phyloP scores from a whole-genome alignment of 805 yeast species.

The Blastobotrys peoriensis region DNA sequence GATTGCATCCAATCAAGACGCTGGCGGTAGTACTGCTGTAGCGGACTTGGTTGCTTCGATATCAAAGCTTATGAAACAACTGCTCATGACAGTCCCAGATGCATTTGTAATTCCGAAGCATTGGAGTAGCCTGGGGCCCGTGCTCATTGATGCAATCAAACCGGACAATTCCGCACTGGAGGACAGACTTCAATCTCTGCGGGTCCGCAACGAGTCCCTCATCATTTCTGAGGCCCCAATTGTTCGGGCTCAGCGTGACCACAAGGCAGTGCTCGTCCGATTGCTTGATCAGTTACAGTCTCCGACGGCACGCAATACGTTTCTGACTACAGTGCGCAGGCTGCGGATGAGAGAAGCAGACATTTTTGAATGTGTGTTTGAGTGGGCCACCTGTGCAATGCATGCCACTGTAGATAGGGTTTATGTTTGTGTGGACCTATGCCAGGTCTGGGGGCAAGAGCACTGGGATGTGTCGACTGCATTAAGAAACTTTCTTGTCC shows the following conservation, averaged over 20 bases:
- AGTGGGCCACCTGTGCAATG: slow-evolving; percentile 24
- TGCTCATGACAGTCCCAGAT: slow-evolving; percentile 22
- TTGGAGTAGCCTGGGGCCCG: slow-evolving; percentile 26
- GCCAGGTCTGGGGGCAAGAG: slow-evolving; percentile 15
- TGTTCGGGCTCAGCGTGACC: slow-evolving; percentile 17
- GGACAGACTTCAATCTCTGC: slow-evolving; percentile 13
- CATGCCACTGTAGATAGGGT: slow-evolving; percentile 19
- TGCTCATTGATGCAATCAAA: slow-evolving; percentile 23
- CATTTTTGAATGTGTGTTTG: slow-evolving; percentile 20
- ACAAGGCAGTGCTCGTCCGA: slow-evolving; percentile 17
- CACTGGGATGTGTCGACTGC: slow-evolving; percentile 23
- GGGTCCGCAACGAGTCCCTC: slow-evolving; percentile 22
- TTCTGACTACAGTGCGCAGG: slow-evolving; percentile 13
- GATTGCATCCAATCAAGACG: slow-evolving; percentile 24
- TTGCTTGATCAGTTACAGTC: slow-evolving; percentile 27
- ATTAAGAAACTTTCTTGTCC: slow-evolving; percentile 23
- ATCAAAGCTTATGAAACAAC: slow-evolving; percentile 13
- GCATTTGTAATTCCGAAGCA: slow-evolving; percentile 30
- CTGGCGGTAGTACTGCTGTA: slow-evolving; percentile 11
- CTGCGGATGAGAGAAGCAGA: slow-evolving; percentile 12
- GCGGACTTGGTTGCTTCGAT: slow-evolving; percentile 22
- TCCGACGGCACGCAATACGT: slow-evolving; percentile 20
- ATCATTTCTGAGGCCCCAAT: slow-evolving; percentile 19
- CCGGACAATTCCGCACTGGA: slow-evolving; percentile 11
- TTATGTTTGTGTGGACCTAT: slow-evolving; percentile 19